Percentiles rank a stretch among this genome's conserved stretches.
These are phyloP conservation scores for Cicer arietinum DNA, from an alignment of 306 rosid genomes.

Conservation along the genomic window DNA sequence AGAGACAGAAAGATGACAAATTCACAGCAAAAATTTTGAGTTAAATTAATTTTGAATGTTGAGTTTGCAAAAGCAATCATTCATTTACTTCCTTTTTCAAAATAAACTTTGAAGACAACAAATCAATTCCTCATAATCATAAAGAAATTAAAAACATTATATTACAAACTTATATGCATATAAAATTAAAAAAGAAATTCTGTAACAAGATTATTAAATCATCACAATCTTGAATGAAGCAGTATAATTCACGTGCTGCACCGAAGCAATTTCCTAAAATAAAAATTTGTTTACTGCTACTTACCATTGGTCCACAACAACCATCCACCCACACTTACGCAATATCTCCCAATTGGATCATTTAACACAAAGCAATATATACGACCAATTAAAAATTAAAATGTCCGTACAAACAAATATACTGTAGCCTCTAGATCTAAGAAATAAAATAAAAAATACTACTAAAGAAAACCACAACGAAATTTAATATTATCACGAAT, in stretches of 20 bases:
- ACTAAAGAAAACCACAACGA: not conserved
- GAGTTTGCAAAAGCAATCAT: no score
- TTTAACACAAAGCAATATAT: not conserved
- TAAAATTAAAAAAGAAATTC: no score
- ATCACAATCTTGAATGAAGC: no score
- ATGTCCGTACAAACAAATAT: not conserved
- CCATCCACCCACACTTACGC: not conserved
- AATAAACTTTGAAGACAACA: no score
- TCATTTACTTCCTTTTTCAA: no score
- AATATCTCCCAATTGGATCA: not conserved
- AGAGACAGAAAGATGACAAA: no score
- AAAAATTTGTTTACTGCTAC: conserved; percentile 12
- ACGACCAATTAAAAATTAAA: conserved; percentile 23
- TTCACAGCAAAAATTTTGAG: no score
- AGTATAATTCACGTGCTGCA: not conserved
- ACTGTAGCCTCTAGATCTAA: not conserved
- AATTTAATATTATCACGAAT: conserved; percentile 3
- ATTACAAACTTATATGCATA: no score
- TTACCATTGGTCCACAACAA: conserved; percentile 1
- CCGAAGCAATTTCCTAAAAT: not conserved
- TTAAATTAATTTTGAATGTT: no score
- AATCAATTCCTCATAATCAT: no score
- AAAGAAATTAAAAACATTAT: no score
- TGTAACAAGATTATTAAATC: no score
- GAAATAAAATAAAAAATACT: not conserved